Base-by-base conservation (phyloP, 1,139 yeast genomes). In the Debaryomyces sp. region DNA sequence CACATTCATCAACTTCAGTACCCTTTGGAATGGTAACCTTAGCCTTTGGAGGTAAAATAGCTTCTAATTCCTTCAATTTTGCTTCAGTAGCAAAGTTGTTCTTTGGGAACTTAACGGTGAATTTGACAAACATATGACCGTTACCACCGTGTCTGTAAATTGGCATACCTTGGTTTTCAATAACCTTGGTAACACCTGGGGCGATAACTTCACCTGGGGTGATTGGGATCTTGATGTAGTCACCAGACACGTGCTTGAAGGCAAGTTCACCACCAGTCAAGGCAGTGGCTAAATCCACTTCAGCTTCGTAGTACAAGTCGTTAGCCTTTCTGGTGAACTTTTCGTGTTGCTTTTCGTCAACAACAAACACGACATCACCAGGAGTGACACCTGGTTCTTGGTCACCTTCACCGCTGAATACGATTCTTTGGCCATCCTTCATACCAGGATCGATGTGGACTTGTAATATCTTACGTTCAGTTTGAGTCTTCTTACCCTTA, bases 81-180 rank as follows among this genome's bases (percentile, higher is more conserved):
- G 83, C 90, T 66, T 84, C 92, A 53, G 75, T 60, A 33, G 91
- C 78, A 63, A 87, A 87, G 62, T 82, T 76, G 50, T 75, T 72
- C 48, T 66, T 62, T 59, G 95, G 95, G 87, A 87, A 87, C 63
- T 85, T 85, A 60, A 87, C 77, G 50, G 77, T 77, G 70, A 87
- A 87, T 66, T 85, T 84, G 58, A 87, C 73, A 58, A 86, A 81
- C 67, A 87, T 78, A 67, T 86, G 81, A 74, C 95, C 95, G 61
- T 71, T 75, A 50, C 89, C 88, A 61, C 92, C 89, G 63, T 81
- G 82, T 75, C 87, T 85, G 66, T 77, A 82, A 60, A 87, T 71
- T 65, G 95, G 95, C 99, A 94, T 94, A 85, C 99, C 99, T 74
- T 92, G 92, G 61, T 86, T 89, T 61, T 89, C 95, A 57, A 94